Conservation (phyloP, 352 stramenopile genomes). For the Globisporangium paroecandrum region DNA sequence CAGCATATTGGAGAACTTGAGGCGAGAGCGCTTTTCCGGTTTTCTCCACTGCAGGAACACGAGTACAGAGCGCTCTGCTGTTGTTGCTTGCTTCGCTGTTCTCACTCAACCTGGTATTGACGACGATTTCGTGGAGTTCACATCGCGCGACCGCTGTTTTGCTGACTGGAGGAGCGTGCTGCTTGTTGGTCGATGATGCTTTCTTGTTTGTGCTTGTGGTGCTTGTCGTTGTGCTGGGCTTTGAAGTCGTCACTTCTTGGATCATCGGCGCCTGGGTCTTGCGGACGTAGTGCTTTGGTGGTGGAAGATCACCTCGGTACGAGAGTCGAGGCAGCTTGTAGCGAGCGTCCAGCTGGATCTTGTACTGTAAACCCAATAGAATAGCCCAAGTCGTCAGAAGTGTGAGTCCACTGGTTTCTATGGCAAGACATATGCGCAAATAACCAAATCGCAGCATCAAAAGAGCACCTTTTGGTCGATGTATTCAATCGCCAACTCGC, state of each 20-base stretch:
- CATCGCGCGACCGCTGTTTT: constrained; percentile 34
- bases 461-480: constrained; percentile 68
- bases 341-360: constrained; percentile 65
- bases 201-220: constrained; percentile 10
- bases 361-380: constrained; percentile 42
- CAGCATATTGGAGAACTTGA: constrained; percentile 34
- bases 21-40: constrained; percentile 40
- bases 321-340: constrained; percentile 75
- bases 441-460: not conserved
- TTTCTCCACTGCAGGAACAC: constrained; percentile 30
- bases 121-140: constrained; percentile 40
- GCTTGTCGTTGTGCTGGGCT: constrained; percentile 15
- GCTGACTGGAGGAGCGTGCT: not conserved
- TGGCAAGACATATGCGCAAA: not conserved
- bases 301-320: constrained; percentile 62
- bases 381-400: not conserved
- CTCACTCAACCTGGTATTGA: not conserved
- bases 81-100: not conserved
- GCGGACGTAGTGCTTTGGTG: constrained; percentile 76
- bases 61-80: constrained; percentile 23
- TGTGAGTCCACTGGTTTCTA: not conserved
- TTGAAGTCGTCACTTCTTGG: constrained; percentile 48
- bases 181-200: not conserved
- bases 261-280: constrained; percentile 69
- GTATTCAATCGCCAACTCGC: constrained; percentile 76